Evolutionary conservation across 2,329 filamentous ascomycete genomes (phyloP).

Genomic region (Calonectria naviculata): DNA sequence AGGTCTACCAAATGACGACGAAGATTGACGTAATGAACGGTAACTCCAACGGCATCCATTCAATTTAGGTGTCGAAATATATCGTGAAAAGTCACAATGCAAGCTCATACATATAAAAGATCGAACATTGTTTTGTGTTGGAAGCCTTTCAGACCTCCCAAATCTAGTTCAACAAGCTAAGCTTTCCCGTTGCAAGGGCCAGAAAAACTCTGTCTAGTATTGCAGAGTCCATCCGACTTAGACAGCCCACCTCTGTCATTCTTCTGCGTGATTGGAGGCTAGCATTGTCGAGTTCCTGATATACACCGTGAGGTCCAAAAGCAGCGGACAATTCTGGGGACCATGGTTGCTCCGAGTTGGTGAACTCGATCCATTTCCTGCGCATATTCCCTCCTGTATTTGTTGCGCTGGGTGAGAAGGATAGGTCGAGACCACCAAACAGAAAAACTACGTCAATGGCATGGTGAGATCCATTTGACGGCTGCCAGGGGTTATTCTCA

Average conservation of each 20-base stretch:
- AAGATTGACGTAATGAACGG: too few species aligned
- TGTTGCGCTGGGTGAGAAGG: constrained; percentile 48
- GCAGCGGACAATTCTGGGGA: constrained; percentile 29
- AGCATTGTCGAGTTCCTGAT: constrained; percentile 46
- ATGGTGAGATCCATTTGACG: constrained; percentile 57
- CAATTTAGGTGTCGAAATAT: too few species aligned
- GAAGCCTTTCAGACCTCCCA: neutral
- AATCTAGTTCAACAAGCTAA: constrained; percentile 15
- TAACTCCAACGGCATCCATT: too few species aligned
- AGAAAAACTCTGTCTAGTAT: neutral
- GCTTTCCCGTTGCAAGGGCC: neutral
- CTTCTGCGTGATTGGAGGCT: constrained; percentile 37
- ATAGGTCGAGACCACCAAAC: constrained; percentile 53
- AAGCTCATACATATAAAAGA: too few species aligned
- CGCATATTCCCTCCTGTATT: constrained; percentile 50
- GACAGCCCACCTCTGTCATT: neutral
- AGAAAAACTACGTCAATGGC: constrained; percentile 57
- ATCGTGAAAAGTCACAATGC: too few species aligned
- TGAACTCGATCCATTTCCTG: constrained; percentile 51
- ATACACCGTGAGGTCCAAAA: constrained; percentile 53
- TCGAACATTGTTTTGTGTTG: too few species aligned
- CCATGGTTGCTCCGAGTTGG: constrained; percentile 52
- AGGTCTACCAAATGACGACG: too few species aligned
- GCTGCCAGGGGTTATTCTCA: constrained; percentile 58
- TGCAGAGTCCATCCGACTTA: neutral